Evolutionary conservation across 768 basidiomycete species (phyloP).

Genomic region (Mycena olivaceomarginata): DNA sequence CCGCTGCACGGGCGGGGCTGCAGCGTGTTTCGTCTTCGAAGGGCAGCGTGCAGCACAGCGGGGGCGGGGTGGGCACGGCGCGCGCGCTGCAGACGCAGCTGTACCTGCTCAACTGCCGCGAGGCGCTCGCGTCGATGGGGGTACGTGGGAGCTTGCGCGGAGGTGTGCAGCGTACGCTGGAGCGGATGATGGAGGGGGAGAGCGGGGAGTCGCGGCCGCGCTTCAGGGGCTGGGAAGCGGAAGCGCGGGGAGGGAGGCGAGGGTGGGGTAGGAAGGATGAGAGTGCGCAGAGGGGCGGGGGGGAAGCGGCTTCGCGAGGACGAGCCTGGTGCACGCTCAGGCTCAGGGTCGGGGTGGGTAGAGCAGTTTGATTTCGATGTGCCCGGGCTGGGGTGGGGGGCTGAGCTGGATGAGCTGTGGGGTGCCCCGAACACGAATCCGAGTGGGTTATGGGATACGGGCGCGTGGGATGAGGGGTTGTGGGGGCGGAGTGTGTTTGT

Average conservation of each 20-base stretch:
- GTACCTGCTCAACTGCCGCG: constrained; percentile 52
- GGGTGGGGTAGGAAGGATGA: constrained; percentile 5
- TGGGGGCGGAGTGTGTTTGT: constrained; percentile 19
- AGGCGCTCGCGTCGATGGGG: constrained; percentile 52
- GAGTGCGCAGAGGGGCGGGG: background rate
- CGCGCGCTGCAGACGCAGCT: constrained; percentile 52
- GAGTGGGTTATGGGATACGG: constrained; percentile 36
- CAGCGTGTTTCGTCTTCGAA: background rate
- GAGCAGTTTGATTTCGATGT: constrained; percentile 35
- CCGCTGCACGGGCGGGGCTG: constrained; percentile 38
- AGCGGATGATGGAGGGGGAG: constrained; percentile 51
- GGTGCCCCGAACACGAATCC: background rate
- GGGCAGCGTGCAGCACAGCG: constrained; percentile 40
- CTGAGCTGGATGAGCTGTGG: constrained; percentile 17
- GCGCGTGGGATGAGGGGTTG: constrained; percentile 40
- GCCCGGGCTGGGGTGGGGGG: constrained; percentile 15
- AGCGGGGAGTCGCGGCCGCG: constrained; percentile 1
- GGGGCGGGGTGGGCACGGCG: constrained; percentile 30
- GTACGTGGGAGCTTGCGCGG: constrained; percentile 52
- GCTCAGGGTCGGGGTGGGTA: background rate
- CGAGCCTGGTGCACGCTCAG: background rate
- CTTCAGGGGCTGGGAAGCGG: constrained; percentile 42
- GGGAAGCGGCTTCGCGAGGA: constrained; percentile 7
- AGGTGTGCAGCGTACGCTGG: constrained; percentile 50
- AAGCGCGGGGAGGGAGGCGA: constrained; percentile 39